Percentiles rank a stretch among this genome's conserved stretches.
Evolutionary conservation across 768 basidiomycete species (phyloP).

Genomic region (Pulveroboletus sp.): DNA sequence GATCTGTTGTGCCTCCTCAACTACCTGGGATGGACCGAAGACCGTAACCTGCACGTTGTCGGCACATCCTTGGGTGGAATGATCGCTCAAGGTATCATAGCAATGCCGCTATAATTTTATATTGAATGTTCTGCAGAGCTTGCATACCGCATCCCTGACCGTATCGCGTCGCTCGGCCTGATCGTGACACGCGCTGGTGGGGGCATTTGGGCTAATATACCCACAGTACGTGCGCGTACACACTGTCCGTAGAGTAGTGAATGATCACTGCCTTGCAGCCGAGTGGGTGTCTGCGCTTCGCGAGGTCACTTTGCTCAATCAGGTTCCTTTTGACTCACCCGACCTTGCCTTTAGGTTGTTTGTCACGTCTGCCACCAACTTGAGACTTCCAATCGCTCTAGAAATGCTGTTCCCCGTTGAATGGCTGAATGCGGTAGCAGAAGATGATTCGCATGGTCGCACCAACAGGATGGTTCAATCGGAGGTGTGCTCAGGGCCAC

Average conservation of each 20-base stretch:
- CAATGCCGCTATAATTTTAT: background rate
- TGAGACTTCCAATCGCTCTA: conserved; percentile 48
- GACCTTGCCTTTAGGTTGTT: conserved; percentile 31
- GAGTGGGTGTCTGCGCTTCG: conserved; percentile 35
- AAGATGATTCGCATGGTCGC: conserved; percentile 50
- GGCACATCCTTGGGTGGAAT: conserved; percentile 79
- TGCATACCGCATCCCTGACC: conserved; percentile 57
- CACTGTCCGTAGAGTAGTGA: background rate
- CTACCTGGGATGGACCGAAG: conserved; percentile 64
- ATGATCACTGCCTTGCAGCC: conserved; percentile 29
- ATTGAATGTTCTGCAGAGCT: conserved; percentile 48
- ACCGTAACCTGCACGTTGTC: conserved; percentile 62
- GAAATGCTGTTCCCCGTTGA: conserved; percentile 54
- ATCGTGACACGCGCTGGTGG: conserved; percentile 70
- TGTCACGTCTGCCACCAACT: conserved; percentile 36
- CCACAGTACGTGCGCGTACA: conserved; percentile 46
- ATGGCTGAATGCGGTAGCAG: conserved; percentile 59
- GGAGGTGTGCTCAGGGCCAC: conserved; percentile 37
- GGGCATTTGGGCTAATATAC: conserved; percentile 50
- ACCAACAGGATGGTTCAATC: conserved; percentile 62
- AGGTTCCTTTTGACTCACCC: background rate
- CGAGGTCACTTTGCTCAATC: conserved; percentile 25
- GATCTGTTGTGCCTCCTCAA: conserved; percentile 66
- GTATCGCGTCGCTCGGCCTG: conserved; percentile 64
- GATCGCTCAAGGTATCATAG: conserved; percentile 65